These are phyloP conservation scores for Piloderma croceum DNA, from an alignment of 768 basidiomycete genomes.

Conservation along the genomic window DNA sequence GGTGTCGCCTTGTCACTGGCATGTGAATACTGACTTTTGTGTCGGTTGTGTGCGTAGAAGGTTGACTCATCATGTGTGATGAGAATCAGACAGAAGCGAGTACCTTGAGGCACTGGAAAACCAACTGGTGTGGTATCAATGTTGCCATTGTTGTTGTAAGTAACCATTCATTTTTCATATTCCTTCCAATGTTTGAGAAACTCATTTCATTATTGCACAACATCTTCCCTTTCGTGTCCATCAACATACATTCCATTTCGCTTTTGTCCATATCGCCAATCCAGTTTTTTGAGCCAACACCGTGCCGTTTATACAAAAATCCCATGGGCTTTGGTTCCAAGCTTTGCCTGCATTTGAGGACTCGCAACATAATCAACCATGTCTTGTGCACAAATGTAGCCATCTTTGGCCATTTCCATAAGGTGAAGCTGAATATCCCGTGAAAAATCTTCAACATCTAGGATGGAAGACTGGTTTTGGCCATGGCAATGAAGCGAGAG, in stretches of 20 bases:
- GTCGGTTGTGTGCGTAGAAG: conserved; percentile 31
- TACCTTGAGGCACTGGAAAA: conserved; percentile 17
- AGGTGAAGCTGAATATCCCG: conserved; percentile 24
- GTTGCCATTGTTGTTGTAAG: conserved; percentile 25
- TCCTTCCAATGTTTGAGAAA: conserved; percentile 21
- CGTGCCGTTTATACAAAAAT: conserved; percentile 24
- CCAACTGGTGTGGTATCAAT: conserved; percentile 7
- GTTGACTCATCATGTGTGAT: conserved; percentile 35
- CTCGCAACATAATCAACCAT: conserved; percentile 27
- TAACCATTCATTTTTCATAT: conserved; percentile 20
- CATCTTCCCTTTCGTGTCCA: conserved; percentile 34
- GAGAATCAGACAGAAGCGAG: no score
- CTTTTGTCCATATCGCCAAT: conserved; percentile 23
- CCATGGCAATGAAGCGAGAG: conserved; percentile 25
- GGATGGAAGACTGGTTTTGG: conserved; percentile 14
- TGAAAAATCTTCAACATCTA: conserved; percentile 30
- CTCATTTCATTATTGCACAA: conserved; percentile 26
- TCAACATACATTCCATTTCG: conserved; percentile 34
- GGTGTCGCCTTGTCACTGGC: conserved; percentile 17
- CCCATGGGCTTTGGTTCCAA: conserved; percentile 13
- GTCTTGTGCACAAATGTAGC: conserved; percentile 23
- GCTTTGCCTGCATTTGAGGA: conserved; percentile 17
- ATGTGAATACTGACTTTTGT: conserved; percentile 24
- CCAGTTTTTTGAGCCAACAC: conserved; percentile 29
- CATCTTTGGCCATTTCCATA: conserved; percentile 17